Percentiles rank a stretch among this genome's conserved stretches.
These are phyloP conservation scores for Sclerotinia nivalis DNA, from an alignment of 2,329 filamentous ascomycete genomes.

Conservation along the genomic window DNA sequence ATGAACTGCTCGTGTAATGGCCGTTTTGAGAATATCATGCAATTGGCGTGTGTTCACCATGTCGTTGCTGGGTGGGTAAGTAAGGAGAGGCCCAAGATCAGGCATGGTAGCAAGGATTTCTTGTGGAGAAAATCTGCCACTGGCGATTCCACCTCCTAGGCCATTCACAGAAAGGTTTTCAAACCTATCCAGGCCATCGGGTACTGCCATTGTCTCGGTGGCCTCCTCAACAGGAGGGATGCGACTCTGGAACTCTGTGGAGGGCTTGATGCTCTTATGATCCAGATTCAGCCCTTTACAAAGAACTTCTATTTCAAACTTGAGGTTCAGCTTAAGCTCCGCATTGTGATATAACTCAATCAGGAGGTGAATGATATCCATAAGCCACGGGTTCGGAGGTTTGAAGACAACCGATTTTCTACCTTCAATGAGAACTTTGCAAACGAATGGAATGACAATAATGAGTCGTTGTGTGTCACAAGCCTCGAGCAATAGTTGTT, in stretches of 20 bases:
- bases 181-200: constrained; percentile 76
- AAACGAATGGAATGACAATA: constrained; percentile 94
- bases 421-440: constrained; percentile 88
- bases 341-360: constrained; percentile 93
- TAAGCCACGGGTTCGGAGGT: constrained; percentile 94
- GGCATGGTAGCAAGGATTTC: constrained; percentile 79
- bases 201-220: constrained; percentile 50
- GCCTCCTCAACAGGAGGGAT: constrained; percentile 62
- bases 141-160: constrained; percentile 66
- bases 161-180: constrained; percentile 79
- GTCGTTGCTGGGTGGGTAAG: constrained; percentile 78
- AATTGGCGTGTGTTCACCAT: constrained; percentile 70
- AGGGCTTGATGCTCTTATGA: constrained; percentile 86
- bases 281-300: constrained; percentile 92
- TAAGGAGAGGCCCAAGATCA: constrained; percentile 76
- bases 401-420: constrained; percentile 84
- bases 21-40: constrained; percentile 77
- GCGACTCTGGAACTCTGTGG: constrained; percentile 80
- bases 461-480: constrained; percentile 89
- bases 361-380: constrained; percentile 89
- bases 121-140: constrained; percentile 73
- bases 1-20: constrained; percentile 84
- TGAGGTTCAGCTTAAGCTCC: constrained; percentile 92
- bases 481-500: constrained; percentile 89
- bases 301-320: constrained; percentile 97